These are phyloP conservation scores for Monilinia fructicola DNA, from an alignment of 2,329 filamentous ascomycete genomes.

Conservation along the genomic window DNA sequence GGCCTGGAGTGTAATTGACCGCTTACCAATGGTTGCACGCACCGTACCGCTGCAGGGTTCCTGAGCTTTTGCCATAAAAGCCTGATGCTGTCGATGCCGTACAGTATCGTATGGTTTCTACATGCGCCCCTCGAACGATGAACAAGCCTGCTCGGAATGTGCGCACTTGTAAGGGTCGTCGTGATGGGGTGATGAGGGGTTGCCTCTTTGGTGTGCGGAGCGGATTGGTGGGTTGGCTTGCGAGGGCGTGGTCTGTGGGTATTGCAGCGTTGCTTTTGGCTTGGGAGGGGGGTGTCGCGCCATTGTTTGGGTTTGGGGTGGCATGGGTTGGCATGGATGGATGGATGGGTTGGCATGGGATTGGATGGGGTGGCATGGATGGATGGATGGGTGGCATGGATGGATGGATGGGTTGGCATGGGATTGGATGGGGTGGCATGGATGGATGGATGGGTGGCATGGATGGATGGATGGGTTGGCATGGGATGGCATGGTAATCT, in stretches of 20 bases:
- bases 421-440: neutral
- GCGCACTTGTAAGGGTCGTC: neutral
- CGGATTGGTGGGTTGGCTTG: neutral
- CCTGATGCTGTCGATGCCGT: neutral
- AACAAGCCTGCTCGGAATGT: neutral
- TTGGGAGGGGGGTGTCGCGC: slow-evolving; percentile 1
- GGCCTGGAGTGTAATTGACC: slow-evolving; percentile 1
- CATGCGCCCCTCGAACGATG: neutral
- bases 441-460: too few species aligned
- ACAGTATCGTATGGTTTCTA: slow-evolving; percentile 11
- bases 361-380: neutral
- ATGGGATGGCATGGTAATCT: too few species aligned
- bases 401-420: neutral
- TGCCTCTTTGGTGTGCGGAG: neutral
- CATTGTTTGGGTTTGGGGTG: too few species aligned
- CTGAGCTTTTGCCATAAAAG: slow-evolving; percentile 7
- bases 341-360: neutral
- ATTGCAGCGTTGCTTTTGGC: slow-evolving; percentile 2
- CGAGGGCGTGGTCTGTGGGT: neutral
- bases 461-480: neutral
- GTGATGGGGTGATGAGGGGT: slow-evolving; percentile 5
- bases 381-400: too few species aligned
- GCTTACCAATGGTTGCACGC: neutral
- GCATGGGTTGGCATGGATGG: neutral
- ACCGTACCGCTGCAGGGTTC: neutral